Evolutionary conservation across 2,329 filamentous ascomycete species (phyloP).

Genomic region (Plenodomus biglobosus): DNA sequence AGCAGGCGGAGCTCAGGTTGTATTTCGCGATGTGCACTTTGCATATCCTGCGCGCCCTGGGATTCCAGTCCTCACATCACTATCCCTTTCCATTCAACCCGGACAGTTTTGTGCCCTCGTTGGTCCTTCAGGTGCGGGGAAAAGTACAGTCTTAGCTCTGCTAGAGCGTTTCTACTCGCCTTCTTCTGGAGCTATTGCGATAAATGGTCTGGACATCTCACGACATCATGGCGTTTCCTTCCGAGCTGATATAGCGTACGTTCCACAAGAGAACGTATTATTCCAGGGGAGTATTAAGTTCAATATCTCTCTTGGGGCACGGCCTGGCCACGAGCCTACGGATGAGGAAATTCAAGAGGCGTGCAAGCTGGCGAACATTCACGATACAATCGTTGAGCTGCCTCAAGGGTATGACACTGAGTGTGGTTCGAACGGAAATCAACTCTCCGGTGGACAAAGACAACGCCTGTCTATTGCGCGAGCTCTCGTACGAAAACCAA

Average conservation of each 20-base stretch:
- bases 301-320: slow-evolving; percentile 52
- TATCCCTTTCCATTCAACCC: slow-evolving; percentile 59
- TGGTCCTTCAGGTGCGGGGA: slow-evolving; percentile 67
- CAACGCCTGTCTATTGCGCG: slow-evolving; percentile 49
- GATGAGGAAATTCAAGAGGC: slow-evolving; percentile 66
- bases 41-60: slow-evolving; percentile 66
- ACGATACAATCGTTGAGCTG: slow-evolving; percentile 65
- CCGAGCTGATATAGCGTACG: slow-evolving; percentile 50
- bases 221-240: slow-evolving; percentile 44
- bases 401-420: slow-evolving; percentile 66
- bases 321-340: slow-evolving; percentile 57
- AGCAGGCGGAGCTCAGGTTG: slow-evolving; percentile 56
- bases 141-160: slow-evolving; percentile 63
- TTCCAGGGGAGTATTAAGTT: slow-evolving; percentile 54
- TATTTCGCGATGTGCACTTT: slow-evolving; percentile 64
- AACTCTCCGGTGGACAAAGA: slow-evolving; percentile 48
- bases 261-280: slow-evolving; percentile 52
- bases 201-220: slow-evolving; percentile 56
- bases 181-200: slow-evolving; percentile 52
- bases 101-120: slow-evolving; percentile 66
- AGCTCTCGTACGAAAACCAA: slow-evolving; percentile 48
- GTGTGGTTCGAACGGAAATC: slow-evolving; percentile 46
- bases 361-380: slow-evolving; percentile 68
- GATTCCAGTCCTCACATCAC: slow-evolving; percentile 57
- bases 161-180: slow-evolving; percentile 59